phyloP scores from a whole-genome alignment of 257 asterid species.

The Ligustrum vulgare region DNA sequence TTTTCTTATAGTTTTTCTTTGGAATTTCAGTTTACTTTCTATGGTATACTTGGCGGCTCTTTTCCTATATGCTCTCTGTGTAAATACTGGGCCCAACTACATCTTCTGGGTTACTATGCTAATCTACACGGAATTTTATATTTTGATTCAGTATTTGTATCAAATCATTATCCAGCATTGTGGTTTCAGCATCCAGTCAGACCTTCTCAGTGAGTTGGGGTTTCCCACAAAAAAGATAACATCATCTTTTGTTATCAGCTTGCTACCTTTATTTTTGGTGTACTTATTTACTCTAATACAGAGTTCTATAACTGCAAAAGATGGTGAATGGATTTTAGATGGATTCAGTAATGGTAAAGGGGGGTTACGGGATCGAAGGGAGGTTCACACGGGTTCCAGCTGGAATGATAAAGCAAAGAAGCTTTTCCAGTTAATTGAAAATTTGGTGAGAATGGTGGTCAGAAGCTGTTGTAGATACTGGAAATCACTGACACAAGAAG shows the following conservation, averaged over 20 bases:
- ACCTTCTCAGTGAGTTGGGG: conserved; percentile 68
- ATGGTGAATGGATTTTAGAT: conserved; percentile 84
- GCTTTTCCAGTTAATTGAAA: conserved; percentile 45
- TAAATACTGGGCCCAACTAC: conserved; percentile 88
- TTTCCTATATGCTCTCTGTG: conserved; percentile 91
- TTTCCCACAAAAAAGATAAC: conserved; percentile 76
- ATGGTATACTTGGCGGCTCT: conserved; percentile 87
- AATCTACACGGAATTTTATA: conserved; percentile 81
- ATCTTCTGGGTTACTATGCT: conserved; percentile 92
- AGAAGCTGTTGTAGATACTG: conserved; percentile 76
- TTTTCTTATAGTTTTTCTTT: conserved; percentile 77
- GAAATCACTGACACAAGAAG: conserved; percentile 98
- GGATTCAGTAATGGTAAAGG: conserved; percentile 57
- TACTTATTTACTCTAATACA: conserved; percentile 90
- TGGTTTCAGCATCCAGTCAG: conserved; percentile 75
- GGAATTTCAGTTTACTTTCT: conserved; percentile 99
- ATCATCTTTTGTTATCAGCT: conserved; percentile 82
- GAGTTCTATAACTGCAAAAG: conserved; percentile 97
- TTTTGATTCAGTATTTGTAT: conserved; percentile 82
- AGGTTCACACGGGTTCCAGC: conserved; percentile 41
- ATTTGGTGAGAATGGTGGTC: conserved; percentile 40
- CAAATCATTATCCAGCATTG: conserved; percentile 95
- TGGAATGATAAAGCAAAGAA: conserved; percentile 59
- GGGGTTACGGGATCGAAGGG: conserved; percentile 42
- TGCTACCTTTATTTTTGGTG: conserved; percentile 86